Evolutionary conservation across 2,329 filamentous ascomycete species (phyloP).

Genomic region (Hirsutella thompsonii): DNA sequence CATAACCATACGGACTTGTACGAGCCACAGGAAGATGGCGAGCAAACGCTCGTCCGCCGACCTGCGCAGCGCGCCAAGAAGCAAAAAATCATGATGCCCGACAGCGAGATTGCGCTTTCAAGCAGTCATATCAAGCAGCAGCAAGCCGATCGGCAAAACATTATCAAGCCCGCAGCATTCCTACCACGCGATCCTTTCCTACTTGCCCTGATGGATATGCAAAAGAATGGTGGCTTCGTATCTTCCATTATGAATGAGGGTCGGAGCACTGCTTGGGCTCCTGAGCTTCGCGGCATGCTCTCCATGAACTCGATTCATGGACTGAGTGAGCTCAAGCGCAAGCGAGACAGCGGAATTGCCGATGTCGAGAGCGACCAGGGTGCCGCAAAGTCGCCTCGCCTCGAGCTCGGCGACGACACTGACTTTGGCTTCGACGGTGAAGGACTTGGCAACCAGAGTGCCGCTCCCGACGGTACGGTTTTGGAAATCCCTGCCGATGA

Average conservation of each 20-base stretch:
- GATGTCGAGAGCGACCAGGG: slow-evolving; percentile 60
- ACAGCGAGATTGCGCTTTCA: slow-evolving; percentile 66
- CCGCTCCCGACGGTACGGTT: slow-evolving; percentile 47
- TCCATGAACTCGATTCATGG: slow-evolving; percentile 70
- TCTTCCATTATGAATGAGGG: slow-evolving; percentile 75
- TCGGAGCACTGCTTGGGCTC: slow-evolving; percentile 70
- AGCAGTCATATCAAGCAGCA: slow-evolving; percentile 72
- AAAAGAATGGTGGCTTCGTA: slow-evolving; percentile 82
- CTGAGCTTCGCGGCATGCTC: slow-evolving; percentile 84
- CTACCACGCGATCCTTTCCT: slow-evolving; percentile 79
- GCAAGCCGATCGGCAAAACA: slow-evolving; percentile 74
- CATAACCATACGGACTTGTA: slow-evolving; percentile 45
- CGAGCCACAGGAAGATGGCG: slow-evolving; percentile 44
- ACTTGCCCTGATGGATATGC: slow-evolving; percentile 80
- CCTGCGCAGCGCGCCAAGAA: slow-evolving; percentile 61
- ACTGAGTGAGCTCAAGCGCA: slow-evolving; percentile 76
- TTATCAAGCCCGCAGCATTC: slow-evolving; percentile 71
- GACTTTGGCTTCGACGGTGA: slow-evolving; percentile 33
- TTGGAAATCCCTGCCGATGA: slow-evolving; percentile 52
- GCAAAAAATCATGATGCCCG: slow-evolving; percentile 71
- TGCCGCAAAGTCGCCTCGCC: slow-evolving; percentile 54
- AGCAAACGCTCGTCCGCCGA: slow-evolving; percentile 48
- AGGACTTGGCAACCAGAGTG: slow-evolving; percentile 37
- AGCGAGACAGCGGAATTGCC: slow-evolving; percentile 77
- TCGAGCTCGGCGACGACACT: slow-evolving; percentile 57